Percentiles rank a stretch among this genome's conserved stretches.
Conservation (phyloP, 2,329 filamentous ascomycete genomes). For the Neophaeococcomyces mojaviensis region DNA sequence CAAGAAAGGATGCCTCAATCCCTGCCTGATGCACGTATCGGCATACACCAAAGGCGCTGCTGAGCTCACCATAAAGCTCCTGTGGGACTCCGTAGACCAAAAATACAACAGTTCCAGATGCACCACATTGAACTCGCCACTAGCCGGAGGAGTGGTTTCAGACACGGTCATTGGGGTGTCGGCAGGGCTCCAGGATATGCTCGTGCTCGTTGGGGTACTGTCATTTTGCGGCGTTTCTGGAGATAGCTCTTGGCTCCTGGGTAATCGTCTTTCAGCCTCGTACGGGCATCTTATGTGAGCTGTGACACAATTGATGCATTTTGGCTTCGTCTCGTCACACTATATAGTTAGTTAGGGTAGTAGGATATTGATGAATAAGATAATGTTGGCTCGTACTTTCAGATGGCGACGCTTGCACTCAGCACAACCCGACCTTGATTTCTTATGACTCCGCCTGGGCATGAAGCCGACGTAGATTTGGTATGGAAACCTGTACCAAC, state of each 20-base stretch:
- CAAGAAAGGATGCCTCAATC: slow-evolving; percentile 28
- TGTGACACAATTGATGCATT: slow-evolving; percentile 28
- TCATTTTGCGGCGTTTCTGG: not conserved
- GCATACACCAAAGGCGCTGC: slow-evolving; percentile 1
- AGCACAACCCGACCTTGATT: slow-evolving; percentile 33
- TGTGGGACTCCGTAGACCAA: slow-evolving; percentile 16
- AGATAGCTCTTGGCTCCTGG: not conserved
- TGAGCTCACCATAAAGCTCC: slow-evolving; percentile 23
- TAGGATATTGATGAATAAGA: not conserved
- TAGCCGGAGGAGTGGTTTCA: not conserved
- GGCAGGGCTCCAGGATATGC: not conserved
- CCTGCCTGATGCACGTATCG: slow-evolving; percentile 9
- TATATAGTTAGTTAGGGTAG: slow-evolving; percentile 11
- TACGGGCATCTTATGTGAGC: slow-evolving; percentile 18
- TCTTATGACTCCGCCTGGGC: slow-evolving; percentile 28
- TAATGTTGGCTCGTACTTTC: slow-evolving; percentile 26
- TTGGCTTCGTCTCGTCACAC: slow-evolving; percentile 30
- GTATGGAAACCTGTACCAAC: not conserved
- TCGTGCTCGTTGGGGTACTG: not conserved
- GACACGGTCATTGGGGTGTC: not conserved
- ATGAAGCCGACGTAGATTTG: not conserved
- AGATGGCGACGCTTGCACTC: slow-evolving; percentile 34
- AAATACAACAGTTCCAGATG: slow-evolving; percentile 28
- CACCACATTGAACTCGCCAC: slow-evolving; percentile 23
- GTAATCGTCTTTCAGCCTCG: not conserved